Conservation (phyloP, 495 filamentous ascomycete genomes). For the Aspergillus heteromorphus region DNA sequence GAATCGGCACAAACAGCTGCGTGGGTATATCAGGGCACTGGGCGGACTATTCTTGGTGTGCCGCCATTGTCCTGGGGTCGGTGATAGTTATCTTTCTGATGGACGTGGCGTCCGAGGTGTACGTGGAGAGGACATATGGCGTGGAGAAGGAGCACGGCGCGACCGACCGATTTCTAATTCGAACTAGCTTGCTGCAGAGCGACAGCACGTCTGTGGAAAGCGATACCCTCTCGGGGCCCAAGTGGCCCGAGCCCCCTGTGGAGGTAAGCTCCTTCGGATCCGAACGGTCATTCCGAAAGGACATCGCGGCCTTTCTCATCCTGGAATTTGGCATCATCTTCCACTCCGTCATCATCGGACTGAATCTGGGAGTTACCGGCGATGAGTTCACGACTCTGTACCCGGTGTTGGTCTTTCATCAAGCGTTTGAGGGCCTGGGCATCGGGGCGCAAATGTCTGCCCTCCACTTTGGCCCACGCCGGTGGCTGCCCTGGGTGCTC, state of each 20-base stretch:
- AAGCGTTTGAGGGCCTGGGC: constrained; percentile 22
- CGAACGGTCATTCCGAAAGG: constrained; percentile 22
- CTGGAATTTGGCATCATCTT: constrained; percentile 70
- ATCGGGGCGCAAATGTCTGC: constrained; percentile 26
- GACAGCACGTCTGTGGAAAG: background rate
- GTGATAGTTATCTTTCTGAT: constrained; percentile 32
- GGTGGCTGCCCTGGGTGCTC: constrained; percentile 29
- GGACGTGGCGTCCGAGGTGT: constrained; percentile 41
- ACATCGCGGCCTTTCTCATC: constrained; percentile 35
- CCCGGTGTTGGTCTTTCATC: constrained; percentile 56
- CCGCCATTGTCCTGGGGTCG: constrained; percentile 28
- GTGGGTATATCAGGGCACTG: constrained; percentile 47
- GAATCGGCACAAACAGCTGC: constrained; percentile 47
- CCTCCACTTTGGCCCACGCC: constrained; percentile 39
- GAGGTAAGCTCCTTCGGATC: background rate
- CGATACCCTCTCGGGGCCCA: background rate
- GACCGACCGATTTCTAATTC: constrained; percentile 14
- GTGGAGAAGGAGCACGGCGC: constrained; percentile 25
- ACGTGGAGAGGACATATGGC: constrained; percentile 46
- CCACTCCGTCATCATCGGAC: constrained; percentile 68
- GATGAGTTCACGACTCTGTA: constrained; percentile 60
- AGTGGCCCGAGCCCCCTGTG: background rate
- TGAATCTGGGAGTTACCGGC: constrained; percentile 59
- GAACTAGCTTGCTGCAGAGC: background rate
- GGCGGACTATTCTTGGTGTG: constrained; percentile 36